A percentile compares a stretch with the other conserved stretches of the same genome.
phyloP scores from a whole-genome alignment of 1,139 yeast genomes.

The Saccharomyces hybrid region DNA sequence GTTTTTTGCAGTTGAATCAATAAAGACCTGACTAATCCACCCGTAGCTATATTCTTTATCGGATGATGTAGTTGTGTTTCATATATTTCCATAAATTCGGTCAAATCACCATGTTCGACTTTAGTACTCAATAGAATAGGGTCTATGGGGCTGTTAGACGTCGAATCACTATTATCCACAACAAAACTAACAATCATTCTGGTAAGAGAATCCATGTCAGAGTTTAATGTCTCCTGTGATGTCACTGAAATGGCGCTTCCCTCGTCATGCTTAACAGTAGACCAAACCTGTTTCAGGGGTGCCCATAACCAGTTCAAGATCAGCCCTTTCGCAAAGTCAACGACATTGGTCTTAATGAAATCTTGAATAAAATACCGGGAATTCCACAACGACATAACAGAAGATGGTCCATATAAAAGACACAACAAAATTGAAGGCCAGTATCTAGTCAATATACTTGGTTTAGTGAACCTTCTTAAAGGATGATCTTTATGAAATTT shows the following conservation, averaged over 20 bases:
- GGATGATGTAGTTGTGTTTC: constrained; percentile 73
- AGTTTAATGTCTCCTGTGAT: constrained; percentile 67
- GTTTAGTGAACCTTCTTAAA: constrained; percentile 33
- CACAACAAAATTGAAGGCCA: constrained; percentile 54
- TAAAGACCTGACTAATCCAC: constrained; percentile 67
- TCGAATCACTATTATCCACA: constrained; percentile 33
- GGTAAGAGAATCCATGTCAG: constrained; percentile 75
- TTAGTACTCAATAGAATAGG: constrained; percentile 32
- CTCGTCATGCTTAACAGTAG: constrained; percentile 72
- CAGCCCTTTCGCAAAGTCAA: constrained; percentile 61
- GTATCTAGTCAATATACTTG: constrained; percentile 46
- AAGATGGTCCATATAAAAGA: constrained; percentile 45
- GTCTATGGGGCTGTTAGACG: constrained; percentile 10
- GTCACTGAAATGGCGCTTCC: constrained; percentile 68
- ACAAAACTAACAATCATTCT: constrained; percentile 81
- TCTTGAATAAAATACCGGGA: constrained; percentile 45
- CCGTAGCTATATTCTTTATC: constrained; percentile 52
- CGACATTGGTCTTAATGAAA: constrained; percentile 53
- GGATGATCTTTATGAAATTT: neutral
- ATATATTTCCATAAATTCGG: constrained; percentile 70
- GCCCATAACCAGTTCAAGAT: constrained; percentile 74
- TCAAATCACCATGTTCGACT: constrained; percentile 64
- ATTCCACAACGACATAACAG: constrained; percentile 39
- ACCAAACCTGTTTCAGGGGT: constrained; percentile 68
- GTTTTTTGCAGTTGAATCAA: constrained; percentile 89